Base-by-base conservation (phyloP, 2,329 filamentous ascomycete genomes). In the Chaetomium sp. region DNA sequence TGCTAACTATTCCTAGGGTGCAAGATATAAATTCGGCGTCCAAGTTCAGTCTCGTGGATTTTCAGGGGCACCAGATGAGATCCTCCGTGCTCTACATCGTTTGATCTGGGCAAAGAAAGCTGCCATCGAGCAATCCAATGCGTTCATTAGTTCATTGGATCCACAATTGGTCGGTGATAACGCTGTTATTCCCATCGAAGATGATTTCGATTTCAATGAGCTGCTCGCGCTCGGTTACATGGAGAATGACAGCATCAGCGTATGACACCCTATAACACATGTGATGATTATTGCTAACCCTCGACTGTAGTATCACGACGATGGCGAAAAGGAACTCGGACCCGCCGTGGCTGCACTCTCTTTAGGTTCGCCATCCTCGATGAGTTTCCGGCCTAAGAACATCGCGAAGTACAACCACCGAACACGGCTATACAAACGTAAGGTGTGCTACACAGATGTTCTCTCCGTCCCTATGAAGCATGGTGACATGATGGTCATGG, bases 201-300 rank as follows among this genome's bases (percentile, higher is more conserved):
- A 70, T 1, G 71, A 76, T 5, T 86, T 86, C 69, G 87, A 88
- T 5, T 86, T 86, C 69, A 87, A 88, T 58, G 85, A 88, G 64
- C 69, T 83, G 5, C 76, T 87, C 1, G 76, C 79, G 2, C 71
- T 87, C 0, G 82, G 79, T 0, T 88, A 87, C 64, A 80, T 86
- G 62, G 75, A 85, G 62, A 69, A 74, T 0, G 79, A 82, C 49
- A 74, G 74, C 34, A 86, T 88, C 52, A 75, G 71, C 34, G 79
- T 80, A 66, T 69, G 47, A 7, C 5, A 33, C 34, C 5, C 7
- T 3, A 46, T 52, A 33, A 14, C 11, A 46, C 37, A 6, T 46
- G 27, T 1, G n/a, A 9, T 46, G 6, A 35, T 49, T 49, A 32
- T 42, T 59, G 11, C 59, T 55, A 42, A 35, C 32, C 6, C 4